Evolutionary conservation across 768 basidiomycete genomes (phyloP).

Genomic region (Naganishia friedmannii): DNA sequence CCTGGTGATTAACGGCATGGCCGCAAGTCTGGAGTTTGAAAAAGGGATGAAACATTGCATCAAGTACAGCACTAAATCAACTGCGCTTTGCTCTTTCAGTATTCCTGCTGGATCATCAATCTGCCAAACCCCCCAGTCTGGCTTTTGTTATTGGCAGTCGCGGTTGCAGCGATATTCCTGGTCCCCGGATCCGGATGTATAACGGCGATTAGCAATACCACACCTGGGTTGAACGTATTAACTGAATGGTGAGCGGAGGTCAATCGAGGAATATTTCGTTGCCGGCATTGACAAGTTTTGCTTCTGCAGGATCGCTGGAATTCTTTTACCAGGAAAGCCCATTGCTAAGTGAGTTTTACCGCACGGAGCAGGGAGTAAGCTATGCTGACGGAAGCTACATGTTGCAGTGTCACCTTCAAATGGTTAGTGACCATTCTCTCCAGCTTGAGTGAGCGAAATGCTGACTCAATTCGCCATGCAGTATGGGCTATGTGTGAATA

Average conservation of each 20-base stretch:
- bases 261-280: neutral
- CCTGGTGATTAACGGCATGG: constrained; percentile 43
- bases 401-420: constrained; percentile 48
- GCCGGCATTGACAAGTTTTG: neutral
- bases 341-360: constrained; percentile 48
- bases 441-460: no score
- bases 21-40: constrained; percentile 35
- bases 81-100: constrained; percentile 36
- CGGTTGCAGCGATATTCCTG: constrained; percentile 45
- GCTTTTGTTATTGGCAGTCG: constrained; percentile 47
- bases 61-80: neutral
- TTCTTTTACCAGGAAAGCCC: constrained; percentile 51
- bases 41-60: neutral
- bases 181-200: constrained; percentile 51
- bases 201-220: constrained; percentile 50
- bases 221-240: constrained; percentile 52
- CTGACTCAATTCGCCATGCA: neutral
- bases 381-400: constrained; percentile 20
- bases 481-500: constrained; percentile 48
- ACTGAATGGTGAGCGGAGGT: constrained; percentile 49
- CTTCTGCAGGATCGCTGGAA: constrained; percentile 44
- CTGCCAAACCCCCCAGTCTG: constrained; percentile 52
- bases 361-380: neutral
- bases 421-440: constrained; percentile 30
- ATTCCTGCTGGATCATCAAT: constrained; percentile 45